phyloP scores from a whole-genome alignment of 176 grass and related monocot species.

The Eleusine indica region DNA sequence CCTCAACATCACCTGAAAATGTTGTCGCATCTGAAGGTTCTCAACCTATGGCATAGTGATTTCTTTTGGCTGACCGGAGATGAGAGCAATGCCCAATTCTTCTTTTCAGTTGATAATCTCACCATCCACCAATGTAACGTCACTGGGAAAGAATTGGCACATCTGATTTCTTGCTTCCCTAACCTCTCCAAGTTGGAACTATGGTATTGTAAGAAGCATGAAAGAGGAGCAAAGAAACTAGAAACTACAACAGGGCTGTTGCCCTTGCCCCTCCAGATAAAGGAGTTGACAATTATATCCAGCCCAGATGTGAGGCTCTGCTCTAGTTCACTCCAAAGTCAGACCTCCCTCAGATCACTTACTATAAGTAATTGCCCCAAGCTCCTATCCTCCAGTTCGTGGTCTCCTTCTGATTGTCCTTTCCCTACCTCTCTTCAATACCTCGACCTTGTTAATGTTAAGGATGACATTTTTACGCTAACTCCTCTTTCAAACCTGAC shows the following conservation, averaged over 20 bases:
- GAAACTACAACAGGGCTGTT: background rate
- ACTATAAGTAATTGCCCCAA: accelerated
- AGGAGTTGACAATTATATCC: background rate
- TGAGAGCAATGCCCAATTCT: accelerated
- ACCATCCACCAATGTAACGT: accelerated
- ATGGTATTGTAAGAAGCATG: accelerated
- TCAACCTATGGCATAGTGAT: accelerated
- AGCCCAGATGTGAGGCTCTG: background rate
- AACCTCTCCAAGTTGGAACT: accelerated
- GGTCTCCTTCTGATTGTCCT: background rate
- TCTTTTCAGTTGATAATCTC: background rate
- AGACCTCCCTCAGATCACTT: background rate
- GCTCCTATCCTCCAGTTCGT: background rate
- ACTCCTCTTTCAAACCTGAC: slow-evolving; percentile 26
- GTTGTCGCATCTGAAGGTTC: background rate
- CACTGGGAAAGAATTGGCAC: background rate
- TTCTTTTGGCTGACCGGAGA: background rate
- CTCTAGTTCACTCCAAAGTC: background rate
- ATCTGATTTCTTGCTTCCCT: background rate
- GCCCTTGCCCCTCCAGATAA: background rate
- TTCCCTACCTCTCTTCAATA: background rate
- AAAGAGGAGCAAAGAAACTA: background rate
- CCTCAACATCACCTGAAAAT: background rate
- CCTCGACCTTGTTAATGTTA: accelerated
- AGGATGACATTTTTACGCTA: background rate